phyloP scores from a whole-genome alignment of 306 rosid genomes.

The Medicago lupulina region DNA sequence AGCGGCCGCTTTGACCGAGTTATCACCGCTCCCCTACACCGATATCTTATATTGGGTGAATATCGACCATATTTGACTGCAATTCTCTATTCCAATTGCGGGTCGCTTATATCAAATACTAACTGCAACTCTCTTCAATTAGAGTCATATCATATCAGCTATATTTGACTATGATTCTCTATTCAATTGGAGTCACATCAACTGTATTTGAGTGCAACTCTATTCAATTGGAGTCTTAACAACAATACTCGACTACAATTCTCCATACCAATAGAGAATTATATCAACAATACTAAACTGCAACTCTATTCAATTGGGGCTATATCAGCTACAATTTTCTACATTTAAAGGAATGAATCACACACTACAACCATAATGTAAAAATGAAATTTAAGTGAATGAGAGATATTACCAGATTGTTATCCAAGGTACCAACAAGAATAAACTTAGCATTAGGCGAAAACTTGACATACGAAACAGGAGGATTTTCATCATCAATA shows the following conservation, averaged over 20 bases:
- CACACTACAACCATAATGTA: not conserved
- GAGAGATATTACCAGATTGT: conserved; percentile 64
- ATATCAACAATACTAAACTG: not conserved
- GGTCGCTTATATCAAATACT: not conserved
- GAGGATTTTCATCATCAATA: conserved; percentile 94
- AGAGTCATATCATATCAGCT: not conserved
- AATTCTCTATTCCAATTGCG: not conserved
- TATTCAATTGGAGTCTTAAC: not conserved
- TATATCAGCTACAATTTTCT: not conserved
- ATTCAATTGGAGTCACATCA: not conserved
- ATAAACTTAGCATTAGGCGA: conserved; percentile 89
- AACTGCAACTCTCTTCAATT: not conserved
- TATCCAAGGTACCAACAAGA: conserved; percentile 94
- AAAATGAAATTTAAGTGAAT: not conserved
- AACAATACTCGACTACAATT: not conserved
- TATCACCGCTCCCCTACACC: too few species aligned
- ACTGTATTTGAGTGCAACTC: not conserved
- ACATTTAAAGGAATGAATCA: not conserved
- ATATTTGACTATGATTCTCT: not conserved
- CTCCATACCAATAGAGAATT: not conserved
- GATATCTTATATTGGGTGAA: too few species aligned
- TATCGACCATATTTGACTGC: not conserved
- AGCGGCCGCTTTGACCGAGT: too few species aligned
- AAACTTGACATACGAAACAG: conserved; percentile 89
- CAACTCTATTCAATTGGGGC: not conserved